Conservation (phyloP, 495 filamentous ascomycete genomes). For the Acidomyces sp. region DNA sequence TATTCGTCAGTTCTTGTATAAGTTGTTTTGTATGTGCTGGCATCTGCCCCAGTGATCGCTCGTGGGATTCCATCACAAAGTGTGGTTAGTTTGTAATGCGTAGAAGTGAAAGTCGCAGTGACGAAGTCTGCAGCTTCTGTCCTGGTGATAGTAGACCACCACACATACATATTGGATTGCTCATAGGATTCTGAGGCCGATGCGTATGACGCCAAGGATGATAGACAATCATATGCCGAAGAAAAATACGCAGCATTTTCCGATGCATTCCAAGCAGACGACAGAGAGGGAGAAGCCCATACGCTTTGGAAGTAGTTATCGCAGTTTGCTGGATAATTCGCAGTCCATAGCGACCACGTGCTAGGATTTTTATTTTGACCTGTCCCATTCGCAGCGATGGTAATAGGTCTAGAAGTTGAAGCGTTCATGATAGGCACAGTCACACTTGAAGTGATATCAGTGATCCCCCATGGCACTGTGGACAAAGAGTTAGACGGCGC, state of each 20-base stretch:
- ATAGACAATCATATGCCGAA: background rate
- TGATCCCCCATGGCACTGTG: too few relatives aligned
- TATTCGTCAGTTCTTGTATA: background rate
- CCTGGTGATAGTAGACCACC: too few relatives aligned
- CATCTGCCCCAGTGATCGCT: background rate
- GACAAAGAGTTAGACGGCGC: too few relatives aligned
- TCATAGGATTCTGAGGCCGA: too few relatives aligned
- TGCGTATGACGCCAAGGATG: background rate
- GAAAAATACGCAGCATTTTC: background rate
- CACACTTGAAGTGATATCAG: too few relatives aligned
- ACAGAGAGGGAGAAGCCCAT: background rate
- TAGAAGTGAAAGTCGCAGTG: background rate
- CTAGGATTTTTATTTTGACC: too few relatives aligned
- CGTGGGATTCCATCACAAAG: conserved; percentile 9
- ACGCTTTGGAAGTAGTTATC: background rate
- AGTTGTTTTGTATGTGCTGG: background rate
- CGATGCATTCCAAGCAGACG: background rate
- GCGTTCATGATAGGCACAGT: too few relatives aligned
- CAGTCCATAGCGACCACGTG: background rate
- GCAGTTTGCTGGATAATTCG: background rate
- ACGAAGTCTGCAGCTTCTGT: background rate
- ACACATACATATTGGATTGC: too few relatives aligned
- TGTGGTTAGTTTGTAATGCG: background rate
- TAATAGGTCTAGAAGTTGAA: too few relatives aligned
- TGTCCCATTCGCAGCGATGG: too few relatives aligned